Conservation (phyloP, 192 early-diverging fungal species). For the Backusella psychrophila region DNA sequence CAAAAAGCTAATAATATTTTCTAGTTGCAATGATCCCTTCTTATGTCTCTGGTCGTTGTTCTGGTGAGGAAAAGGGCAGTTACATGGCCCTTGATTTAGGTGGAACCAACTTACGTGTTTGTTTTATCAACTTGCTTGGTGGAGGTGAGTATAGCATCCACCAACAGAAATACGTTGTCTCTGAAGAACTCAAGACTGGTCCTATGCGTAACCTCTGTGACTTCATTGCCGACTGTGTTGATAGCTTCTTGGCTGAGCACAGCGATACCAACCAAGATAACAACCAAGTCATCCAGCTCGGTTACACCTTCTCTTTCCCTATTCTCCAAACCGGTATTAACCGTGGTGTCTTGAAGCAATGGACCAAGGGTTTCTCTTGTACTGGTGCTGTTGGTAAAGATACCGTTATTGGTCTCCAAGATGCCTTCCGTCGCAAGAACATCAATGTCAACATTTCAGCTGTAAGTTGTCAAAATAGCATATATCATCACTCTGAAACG, state of each 20-base stretch:
- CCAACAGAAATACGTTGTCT: slow-evolving; percentile 77
- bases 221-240: slow-evolving; percentile 86
- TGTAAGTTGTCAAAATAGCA: slow-evolving; percentile 12
- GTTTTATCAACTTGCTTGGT: slow-evolving; percentile 77
- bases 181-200: slow-evolving; percentile 61
- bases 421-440: slow-evolving; percentile 70
- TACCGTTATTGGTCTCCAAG: slow-evolving; percentile 76
- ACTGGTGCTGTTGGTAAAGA: slow-evolving; percentile 70
- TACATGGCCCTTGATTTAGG: slow-evolving; percentile 94
- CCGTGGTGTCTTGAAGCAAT: slow-evolving; percentile 63
- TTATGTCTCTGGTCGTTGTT: slow-evolving; percentile 74
- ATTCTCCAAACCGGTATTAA: slow-evolving; percentile 78
- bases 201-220: slow-evolving; percentile 61
- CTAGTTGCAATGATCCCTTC: slow-evolving; percentile 84
- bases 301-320: slow-evolving; percentile 98
- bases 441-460: slow-evolving; percentile 68
- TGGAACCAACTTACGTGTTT: slow-evolving; percentile 94
- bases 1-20: neutral
- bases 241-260: slow-evolving; percentile 65
- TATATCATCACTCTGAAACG: neutral
- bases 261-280: slow-evolving; percentile 38
- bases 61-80: slow-evolving; percentile 82
- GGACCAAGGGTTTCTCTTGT: slow-evolving; percentile 91
- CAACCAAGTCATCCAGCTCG: slow-evolving; percentile 47
- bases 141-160: slow-evolving; percentile 65